Percentiles rank a stretch among this genome's conserved stretches.
Evolutionary conservation across 1,139 yeast species (phyloP).

Genomic region (Taphrina flavorubra): DNA sequence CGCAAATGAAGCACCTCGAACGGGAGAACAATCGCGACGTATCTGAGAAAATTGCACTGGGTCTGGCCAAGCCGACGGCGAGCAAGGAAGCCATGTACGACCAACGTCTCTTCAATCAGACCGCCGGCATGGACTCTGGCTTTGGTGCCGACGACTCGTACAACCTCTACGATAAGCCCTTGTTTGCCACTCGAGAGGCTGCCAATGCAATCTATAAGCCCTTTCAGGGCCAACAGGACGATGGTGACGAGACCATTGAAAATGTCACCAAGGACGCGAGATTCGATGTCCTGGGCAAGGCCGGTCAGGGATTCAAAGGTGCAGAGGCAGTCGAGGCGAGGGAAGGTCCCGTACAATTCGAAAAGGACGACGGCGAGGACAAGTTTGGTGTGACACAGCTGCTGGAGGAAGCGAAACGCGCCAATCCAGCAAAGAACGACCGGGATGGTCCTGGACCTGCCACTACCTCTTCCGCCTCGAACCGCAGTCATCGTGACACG

Average conservation of each 20-base stretch:
- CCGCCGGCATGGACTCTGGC: constrained; percentile 46
- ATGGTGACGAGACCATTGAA: constrained; percentile 51
- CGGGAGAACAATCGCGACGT: constrained; percentile 59
- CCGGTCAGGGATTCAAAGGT: constrained; percentile 48
- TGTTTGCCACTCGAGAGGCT: constrained; percentile 61
- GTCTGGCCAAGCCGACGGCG: constrained; percentile 57
- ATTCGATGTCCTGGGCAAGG: constrained; percentile 52
- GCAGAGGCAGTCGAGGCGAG: constrained; percentile 46
- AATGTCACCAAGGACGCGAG: constrained; percentile 52
- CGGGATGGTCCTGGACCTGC: not conserved
- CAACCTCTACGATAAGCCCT: constrained; percentile 62
- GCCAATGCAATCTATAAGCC: constrained; percentile 60
- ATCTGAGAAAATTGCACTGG: constrained; percentile 62
- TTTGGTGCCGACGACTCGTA: constrained; percentile 56
- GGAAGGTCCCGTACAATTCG: constrained; percentile 62
- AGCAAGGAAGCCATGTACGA: constrained; percentile 60
- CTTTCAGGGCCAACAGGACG: constrained; percentile 47
- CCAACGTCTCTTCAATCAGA: constrained; percentile 59
- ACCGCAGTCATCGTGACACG: no score
- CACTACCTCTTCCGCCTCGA: no score
- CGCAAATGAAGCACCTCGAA: constrained; percentile 56
- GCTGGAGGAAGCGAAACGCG: constrained; percentile 32
- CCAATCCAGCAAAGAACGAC: constrained; percentile 6
- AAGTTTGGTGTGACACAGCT: constrained; percentile 43
- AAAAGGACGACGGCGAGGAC: constrained; percentile 52